phyloP scores from a whole-genome alignment of 78 protist genomes.

The Protostelium mycophagum region DNA sequence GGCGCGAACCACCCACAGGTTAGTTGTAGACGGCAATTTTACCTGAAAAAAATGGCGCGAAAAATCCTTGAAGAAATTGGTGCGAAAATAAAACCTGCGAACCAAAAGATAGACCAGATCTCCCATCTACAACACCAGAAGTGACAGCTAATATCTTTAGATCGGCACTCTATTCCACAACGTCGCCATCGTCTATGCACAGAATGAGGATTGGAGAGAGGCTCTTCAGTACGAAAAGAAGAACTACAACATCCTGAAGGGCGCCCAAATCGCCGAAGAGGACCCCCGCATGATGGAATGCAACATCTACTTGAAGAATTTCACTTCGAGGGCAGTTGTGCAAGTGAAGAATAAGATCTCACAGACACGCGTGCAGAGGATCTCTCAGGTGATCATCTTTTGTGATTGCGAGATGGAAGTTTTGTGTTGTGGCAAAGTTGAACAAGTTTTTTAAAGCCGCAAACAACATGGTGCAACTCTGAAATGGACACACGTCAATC shows the following conservation, averaged over 20 bases:
- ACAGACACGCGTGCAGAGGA: too few relatives aligned
- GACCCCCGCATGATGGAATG: not conserved
- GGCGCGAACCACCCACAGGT: slow-evolving; percentile 11
- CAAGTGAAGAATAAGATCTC: not conserved
- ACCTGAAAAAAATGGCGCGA: not conserved
- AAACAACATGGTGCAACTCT: too few relatives aligned
- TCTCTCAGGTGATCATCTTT: too few relatives aligned
- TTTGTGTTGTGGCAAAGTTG: too few relatives aligned
- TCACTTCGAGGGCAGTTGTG: not conserved
- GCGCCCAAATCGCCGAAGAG: not conserved
- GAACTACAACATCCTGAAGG: slow-evolving; percentile 16
- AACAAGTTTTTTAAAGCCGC: too few relatives aligned
- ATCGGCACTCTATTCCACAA: not conserved
- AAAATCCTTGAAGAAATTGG: too few relatives aligned
- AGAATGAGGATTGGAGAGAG: not conserved
- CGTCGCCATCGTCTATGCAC: slow-evolving; percentile 15
- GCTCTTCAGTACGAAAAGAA: slow-evolving; percentile 10
- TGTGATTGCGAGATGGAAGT: too few relatives aligned
- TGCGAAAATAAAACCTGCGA: too few relatives aligned
- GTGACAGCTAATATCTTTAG: too few relatives aligned
- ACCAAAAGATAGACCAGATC: too few relatives aligned
- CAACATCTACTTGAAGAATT: not conserved
- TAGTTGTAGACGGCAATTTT: not conserved
- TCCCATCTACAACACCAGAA: too few relatives aligned
- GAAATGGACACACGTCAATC: too few relatives aligned